These are phyloP conservation scores for Amanita inopinata DNA, from an alignment of 768 basidiomycete genomes.

Conservation along the genomic window DNA sequence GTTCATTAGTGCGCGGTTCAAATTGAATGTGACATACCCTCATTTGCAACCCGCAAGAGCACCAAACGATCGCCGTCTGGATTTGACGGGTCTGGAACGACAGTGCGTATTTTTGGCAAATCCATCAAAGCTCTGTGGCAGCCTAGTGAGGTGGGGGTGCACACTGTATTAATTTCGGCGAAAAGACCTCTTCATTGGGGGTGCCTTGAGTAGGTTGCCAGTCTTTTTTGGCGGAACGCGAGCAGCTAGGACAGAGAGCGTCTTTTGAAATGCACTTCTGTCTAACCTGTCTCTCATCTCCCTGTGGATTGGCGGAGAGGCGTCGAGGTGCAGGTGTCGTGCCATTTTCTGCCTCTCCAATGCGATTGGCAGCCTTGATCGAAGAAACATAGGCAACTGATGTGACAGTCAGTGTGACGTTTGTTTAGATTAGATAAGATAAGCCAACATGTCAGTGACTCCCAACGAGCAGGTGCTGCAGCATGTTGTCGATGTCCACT, in stretches of 20 bases:
- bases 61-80: conserved; percentile 51
- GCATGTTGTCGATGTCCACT: conserved; percentile 82
- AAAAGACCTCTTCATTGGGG: conserved; percentile 46
- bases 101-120: conserved; percentile 56
- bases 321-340: conserved; percentile 28
- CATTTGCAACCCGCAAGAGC: conserved; percentile 47
- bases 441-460: conserved; percentile 8
- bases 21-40: conserved; percentile 40
- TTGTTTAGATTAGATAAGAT: no score
- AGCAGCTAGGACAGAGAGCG: conserved; percentile 58
- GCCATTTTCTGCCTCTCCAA: conserved; percentile 18
- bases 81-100: conserved; percentile 41
- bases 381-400: background rate
- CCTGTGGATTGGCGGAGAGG: conserved; percentile 23
- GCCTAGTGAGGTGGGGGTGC: background rate
- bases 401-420: no score
- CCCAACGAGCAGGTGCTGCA: conserved; percentile 36
- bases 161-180: background rate
- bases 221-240: conserved; percentile 51
- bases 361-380: background rate
- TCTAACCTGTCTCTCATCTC: conserved; percentile 41
- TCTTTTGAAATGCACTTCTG: conserved; percentile 52
- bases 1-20: conserved; percentile 12
- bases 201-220: conserved; percentile 44
- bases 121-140: conserved; percentile 46